These are phyloP conservation scores for Herpetospermum pedunculosum DNA, from an alignment of 306 rosid species.

Conservation along the genomic window DNA sequence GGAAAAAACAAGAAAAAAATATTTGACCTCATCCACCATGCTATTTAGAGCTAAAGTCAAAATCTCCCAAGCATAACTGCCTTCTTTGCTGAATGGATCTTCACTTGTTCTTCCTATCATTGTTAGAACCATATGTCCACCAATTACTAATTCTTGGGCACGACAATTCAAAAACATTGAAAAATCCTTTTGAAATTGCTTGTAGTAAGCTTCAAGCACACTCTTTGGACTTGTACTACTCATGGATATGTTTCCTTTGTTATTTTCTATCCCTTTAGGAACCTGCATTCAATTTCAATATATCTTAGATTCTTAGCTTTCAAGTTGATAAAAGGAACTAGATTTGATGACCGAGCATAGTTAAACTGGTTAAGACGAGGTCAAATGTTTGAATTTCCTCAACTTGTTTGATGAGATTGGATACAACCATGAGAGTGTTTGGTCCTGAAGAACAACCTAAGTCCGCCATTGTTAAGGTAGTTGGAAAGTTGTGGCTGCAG, in stretches of 20 bases:
- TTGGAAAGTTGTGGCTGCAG: constrained; percentile 2
- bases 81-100: not conserved
- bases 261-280: not conserved
- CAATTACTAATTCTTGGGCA: not conserved
- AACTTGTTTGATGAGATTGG: constrained; percentile 20
- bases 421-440: constrained; percentile 27
- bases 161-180: not conserved
- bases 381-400: no score
- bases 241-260: not conserved
- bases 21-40: no score
- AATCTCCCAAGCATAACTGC: not conserved
- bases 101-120: not conserved
- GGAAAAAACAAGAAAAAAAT: no score
- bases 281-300: no score
- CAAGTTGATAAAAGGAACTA: no score
- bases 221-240: constrained; percentile 15
- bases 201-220: constrained; percentile 8
- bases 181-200: constrained; percentile 19
- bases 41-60: not conserved
- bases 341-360: no score
- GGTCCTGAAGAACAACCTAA: constrained; percentile 54
- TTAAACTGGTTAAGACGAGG: no score
- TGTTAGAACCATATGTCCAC: constrained; percentile 11
- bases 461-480: constrained; percentile 28
- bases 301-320: no score